Evolutionary conservation across 2,329 filamentous ascomycete genomes (phyloP).

Genomic region (Arthrobotrys conoides): DNA sequence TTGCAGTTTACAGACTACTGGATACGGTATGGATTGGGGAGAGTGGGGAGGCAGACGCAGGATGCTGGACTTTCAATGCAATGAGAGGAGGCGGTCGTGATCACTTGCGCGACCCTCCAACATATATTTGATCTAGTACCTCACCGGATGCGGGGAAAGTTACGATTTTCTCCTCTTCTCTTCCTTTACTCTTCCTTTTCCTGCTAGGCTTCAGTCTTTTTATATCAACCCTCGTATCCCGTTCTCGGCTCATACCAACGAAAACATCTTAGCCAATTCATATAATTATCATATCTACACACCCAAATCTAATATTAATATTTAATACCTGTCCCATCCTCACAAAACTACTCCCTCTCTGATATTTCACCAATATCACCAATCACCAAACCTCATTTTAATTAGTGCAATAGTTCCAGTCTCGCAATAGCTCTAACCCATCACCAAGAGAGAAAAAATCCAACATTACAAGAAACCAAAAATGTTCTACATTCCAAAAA

Average conservation of each 20-base stretch:
- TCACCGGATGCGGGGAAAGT: slow-evolving; percentile 46
- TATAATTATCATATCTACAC: neutral
- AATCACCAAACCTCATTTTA: too few relatives aligned
- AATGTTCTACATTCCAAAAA: slow-evolving; percentile 57
- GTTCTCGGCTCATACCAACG: neutral
- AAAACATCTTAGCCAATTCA: neutral
- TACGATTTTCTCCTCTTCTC: neutral
- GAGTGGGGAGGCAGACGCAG: neutral
- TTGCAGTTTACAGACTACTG: slow-evolving; percentile 2
- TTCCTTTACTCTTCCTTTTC: neutral
- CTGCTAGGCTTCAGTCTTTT: neutral
- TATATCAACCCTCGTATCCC: slow-evolving; percentile 7
- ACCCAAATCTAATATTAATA: neutral
- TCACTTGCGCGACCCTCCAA: slow-evolving; percentile 58
- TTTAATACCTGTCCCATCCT: neutral
- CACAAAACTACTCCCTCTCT: neutral
- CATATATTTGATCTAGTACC: slow-evolving; percentile 40
- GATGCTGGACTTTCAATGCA: slow-evolving; percentile 15
- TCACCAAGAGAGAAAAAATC: too few relatives aligned
- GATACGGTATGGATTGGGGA: slow-evolving; percentile 33
- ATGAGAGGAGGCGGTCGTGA: slow-evolving; percentile 34
- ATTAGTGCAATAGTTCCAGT: too few relatives aligned
- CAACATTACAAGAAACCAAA: neutral
- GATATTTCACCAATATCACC: neutral
- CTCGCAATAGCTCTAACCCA: too few relatives aligned